Percentiles rank a stretch among this genome's conserved stretches.
phyloP scores from a whole-genome alignment of 1,284 basidiomycete species.

The Cronartium ribicola region DNA sequence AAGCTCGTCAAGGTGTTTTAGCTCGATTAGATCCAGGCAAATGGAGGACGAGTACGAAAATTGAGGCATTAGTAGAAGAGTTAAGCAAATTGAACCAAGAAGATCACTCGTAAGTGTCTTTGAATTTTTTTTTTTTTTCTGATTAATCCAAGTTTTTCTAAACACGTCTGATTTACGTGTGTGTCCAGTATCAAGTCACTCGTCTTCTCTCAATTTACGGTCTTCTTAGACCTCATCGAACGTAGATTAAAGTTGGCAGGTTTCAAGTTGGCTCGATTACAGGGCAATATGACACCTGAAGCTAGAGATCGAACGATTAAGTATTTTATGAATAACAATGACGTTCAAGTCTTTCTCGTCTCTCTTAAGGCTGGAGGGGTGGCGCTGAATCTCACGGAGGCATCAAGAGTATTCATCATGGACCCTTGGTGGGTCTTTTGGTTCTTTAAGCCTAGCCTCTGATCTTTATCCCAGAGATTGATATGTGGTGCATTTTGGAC shows the following conservation, averaged over 20 bases:
- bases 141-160: background rate
- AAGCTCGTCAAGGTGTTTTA: constrained; percentile 81
- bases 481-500: background rate
- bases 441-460: background rate
- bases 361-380: constrained; percentile 92
- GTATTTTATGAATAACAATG: constrained; percentile 54
- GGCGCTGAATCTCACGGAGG: constrained; percentile 86
- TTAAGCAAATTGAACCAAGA: constrained; percentile 38
- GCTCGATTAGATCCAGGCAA: constrained; percentile 79
- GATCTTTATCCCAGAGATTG: background rate
- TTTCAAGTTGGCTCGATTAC: constrained; percentile 79
- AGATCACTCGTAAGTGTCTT: constrained; percentile 38
- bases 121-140: background rate
- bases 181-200: constrained; percentile 90
- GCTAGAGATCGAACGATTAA: constrained; percentile 84
- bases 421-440: constrained; percentile 53
- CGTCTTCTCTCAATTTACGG: constrained; percentile 91
- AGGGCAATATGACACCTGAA: constrained; percentile 95
- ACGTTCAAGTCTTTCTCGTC: constrained; percentile 94
- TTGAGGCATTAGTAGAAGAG: constrained; percentile 69
- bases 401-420: constrained; percentile 60
- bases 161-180: background rate
- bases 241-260: constrained; percentile 87
- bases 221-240: constrained; percentile 77
- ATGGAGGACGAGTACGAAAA: constrained; percentile 93